Percentiles rank a stretch among this genome's conserved stretches.
Conservation (phyloP, 352 stramenopile species). For the Elongisporangium anandrum region DNA sequence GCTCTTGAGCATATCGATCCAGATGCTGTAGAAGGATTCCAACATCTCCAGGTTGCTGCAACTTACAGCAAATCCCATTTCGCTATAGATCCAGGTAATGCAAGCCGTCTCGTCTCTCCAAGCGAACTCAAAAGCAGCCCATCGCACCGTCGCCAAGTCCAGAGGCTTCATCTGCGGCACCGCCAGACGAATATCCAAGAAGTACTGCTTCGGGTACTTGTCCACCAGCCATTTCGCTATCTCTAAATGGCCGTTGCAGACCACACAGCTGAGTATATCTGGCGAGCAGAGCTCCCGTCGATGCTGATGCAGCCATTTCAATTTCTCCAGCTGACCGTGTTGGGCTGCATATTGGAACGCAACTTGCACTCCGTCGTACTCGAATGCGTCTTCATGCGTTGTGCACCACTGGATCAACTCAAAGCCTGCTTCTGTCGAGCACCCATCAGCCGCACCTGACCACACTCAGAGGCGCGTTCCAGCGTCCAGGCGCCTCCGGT, state of each 20-base stretch:
- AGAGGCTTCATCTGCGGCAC: background rate
- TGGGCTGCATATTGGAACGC: slow-evolving; percentile 7
- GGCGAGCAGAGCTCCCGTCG: slow-evolving; percentile 28
- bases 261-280: slow-evolving; percentile 21
- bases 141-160: background rate
- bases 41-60: background rate
- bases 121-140: background rate
- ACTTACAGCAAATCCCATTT: slow-evolving; percentile 10
- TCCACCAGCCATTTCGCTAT: slow-evolving; percentile 37
- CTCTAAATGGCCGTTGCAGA: slow-evolving; percentile 28
- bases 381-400: background rate
- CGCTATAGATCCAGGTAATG: slow-evolving; percentile 18
- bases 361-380: background rate
- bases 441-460: slow-evolving; percentile 23
- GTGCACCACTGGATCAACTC: background rate
- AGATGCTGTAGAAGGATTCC: background rate
- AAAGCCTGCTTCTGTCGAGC: background rate
- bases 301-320: slow-evolving; percentile 47
- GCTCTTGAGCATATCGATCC: background rate
- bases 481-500: slow-evolving; percentile 11
- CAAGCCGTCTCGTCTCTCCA: slow-evolving; percentile 11
- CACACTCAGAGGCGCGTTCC: slow-evolving; percentile 22
- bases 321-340: slow-evolving; percentile 43
- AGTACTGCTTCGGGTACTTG: slow-evolving; percentile 8
- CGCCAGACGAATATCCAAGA: background rate